Base-by-base conservation (phyloP, 768 basidiomycete species). In the Udeniomyces megalosporus region DNA sequence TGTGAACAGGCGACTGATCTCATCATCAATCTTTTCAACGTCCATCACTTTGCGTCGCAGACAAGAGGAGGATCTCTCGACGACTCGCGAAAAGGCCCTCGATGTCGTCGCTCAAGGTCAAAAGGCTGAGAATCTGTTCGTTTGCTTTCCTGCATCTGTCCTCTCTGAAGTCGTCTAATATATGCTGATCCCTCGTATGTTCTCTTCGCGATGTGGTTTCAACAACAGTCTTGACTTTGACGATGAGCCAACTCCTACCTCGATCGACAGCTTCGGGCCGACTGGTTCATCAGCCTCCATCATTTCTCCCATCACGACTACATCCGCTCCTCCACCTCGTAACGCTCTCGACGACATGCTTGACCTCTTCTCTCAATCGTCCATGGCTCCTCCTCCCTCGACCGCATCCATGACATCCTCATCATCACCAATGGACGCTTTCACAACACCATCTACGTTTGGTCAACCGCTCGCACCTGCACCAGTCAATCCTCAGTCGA, bases 331-430 rank as follows among this genome's bases (percentile, higher is more conserved):
- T 28, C 61, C 52, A 2, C 4, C 24, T 15, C 55, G 62, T 11
- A 63, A 63, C 49, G 54, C 62, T 35, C 55, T 63, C n/a, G 62
- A 63, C 44, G 62, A 63, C 62, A 63, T 63, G 55, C 35, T 63
- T 38, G 56, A 57, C 32, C 38, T 63, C 17, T 63, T 63, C 49
- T 34, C 49, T 20, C 48, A 58, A 35, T 44, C 56, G 48, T 35
- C 56, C 3, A 31, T 58, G 55, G 44, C 47, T 15, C 22, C 62
- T 4, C 55, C 62, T 28, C n/a, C 50, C 0, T 20, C 61, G 24
- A 42, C 22, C 31, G 50, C 50, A 12, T 14, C 24, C 22, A 8
- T 17, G 38, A 17, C 38, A 42, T 42, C 17, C 38, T 42, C 38
- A 17, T 8, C 2, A n/a, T n/a, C n/a, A n/a, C 8, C 52, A 8